Conservation (phyloP, 768 basidiomycete species). For the Boletus tomentosulus region DNA sequence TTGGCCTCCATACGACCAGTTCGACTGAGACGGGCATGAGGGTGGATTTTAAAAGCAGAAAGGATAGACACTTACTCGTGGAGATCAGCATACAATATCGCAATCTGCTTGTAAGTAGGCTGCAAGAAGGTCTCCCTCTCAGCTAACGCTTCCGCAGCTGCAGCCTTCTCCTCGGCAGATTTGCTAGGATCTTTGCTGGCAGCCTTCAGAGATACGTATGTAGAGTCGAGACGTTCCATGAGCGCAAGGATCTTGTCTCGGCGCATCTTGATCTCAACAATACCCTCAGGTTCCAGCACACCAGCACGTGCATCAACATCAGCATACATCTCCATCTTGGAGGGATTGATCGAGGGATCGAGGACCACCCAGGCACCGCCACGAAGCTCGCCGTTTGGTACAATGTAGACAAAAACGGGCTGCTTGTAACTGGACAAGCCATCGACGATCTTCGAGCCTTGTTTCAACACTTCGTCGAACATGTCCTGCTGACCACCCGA, state of each 20-base stretch:
- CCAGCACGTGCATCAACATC: slow-evolving; percentile 95
- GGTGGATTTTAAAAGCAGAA: background rate
- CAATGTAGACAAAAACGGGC: slow-evolving; percentile 97
- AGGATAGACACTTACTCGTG: slow-evolving; percentile 68
- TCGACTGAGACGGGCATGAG: slow-evolving; percentile 49
- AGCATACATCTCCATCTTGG: slow-evolving; percentile 99
- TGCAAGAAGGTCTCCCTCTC: slow-evolving; percentile 76
- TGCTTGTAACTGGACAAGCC: slow-evolving; percentile 96
- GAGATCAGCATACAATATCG: slow-evolving; percentile 91
- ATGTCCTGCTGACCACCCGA: slow-evolving; percentile 99
- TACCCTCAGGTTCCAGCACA: slow-evolving; percentile 94
- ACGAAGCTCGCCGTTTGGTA: slow-evolving; percentile 97
- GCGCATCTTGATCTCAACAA: slow-evolving; percentile 97
- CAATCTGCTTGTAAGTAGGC: slow-evolving; percentile 92
- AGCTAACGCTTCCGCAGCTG: slow-evolving; percentile 63
- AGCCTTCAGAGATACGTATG: slow-evolving; percentile 76
- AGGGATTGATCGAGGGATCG: slow-evolving; percentile 94
- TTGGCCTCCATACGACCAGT: slow-evolving; percentile 97
- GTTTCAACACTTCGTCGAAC: slow-evolving; percentile 96
- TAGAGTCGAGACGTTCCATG: slow-evolving; percentile 91
- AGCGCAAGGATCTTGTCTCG: slow-evolving; percentile 84
- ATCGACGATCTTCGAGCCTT: slow-evolving; percentile 98
- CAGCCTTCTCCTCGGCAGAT: slow-evolving; percentile 68
- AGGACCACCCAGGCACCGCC: slow-evolving; percentile 99
- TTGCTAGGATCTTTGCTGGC: slow-evolving; percentile 74